Conservation (phyloP, 805 yeast species). For the Starmerella bacillaris region DNA sequence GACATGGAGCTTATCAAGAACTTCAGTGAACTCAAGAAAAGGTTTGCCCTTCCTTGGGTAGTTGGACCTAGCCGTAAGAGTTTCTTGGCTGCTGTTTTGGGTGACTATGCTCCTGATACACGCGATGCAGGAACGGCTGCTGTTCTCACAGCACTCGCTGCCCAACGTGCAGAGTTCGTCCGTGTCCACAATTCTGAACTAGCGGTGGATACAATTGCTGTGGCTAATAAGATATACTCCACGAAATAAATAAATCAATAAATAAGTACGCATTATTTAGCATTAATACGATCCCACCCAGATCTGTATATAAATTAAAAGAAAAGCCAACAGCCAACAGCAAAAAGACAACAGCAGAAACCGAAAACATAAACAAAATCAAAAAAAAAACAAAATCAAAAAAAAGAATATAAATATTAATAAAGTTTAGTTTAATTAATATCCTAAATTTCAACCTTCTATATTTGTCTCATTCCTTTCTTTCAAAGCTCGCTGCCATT, state of each 20-base stretch:
- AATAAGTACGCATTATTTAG: not conserved
- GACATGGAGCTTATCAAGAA: constrained; percentile 44
- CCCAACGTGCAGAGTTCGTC: constrained; percentile 59
- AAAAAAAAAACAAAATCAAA: no score
- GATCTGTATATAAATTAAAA: not conserved
- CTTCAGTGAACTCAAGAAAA: constrained; percentile 23
- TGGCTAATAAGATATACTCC: constrained; percentile 59
- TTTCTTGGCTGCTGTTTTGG: constrained; percentile 63
- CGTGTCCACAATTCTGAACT: constrained; percentile 72
- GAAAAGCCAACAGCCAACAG: no score
- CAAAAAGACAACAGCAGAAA: no score
- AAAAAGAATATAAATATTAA: no score
- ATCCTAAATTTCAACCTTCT: no score
- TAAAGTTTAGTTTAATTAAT: no score
- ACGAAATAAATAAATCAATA: no score
- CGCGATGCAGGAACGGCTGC: constrained; percentile 66
- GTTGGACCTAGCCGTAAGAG: constrained; percentile 80
- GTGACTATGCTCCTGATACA: constrained; percentile 36
- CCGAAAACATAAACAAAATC: no score
- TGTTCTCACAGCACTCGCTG: constrained; percentile 52
- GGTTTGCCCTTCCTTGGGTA: constrained; percentile 54
- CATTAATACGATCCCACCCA: not conserved
- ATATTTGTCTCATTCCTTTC: no score
- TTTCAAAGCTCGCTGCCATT: constrained; percentile 9
- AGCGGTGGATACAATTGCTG: constrained; percentile 33